phyloP scores from a whole-genome alignment of 805 yeast species.

The Ogataea henricii region DNA sequence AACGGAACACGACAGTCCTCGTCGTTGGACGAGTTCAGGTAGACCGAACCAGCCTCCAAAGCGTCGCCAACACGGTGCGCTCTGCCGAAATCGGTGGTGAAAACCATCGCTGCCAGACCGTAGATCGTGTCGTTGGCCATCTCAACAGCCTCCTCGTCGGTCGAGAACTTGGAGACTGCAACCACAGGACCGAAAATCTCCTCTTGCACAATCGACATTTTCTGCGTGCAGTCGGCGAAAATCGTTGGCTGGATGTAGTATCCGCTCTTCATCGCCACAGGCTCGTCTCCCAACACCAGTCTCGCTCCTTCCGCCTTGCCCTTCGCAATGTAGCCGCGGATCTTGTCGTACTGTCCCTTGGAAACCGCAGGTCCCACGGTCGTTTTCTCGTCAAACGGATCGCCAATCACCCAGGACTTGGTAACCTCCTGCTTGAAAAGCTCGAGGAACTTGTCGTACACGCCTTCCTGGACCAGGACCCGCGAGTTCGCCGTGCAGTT shows the following conservation, averaged over 20 bases:
- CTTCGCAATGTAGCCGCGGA: conserved; percentile 43
- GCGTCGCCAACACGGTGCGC: conserved; percentile 54
- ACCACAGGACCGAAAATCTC: conserved; percentile 92
- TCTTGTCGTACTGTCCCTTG: conserved; percentile 55
- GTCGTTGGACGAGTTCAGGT: conserved; percentile 70
- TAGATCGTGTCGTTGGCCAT: conserved; percentile 73
- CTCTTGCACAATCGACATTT: conserved; percentile 68
- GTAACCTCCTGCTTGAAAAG: conserved; percentile 47
- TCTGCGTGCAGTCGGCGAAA: conserved; percentile 66
- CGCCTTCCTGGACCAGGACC: conserved; percentile 55
- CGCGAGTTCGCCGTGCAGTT: conserved; percentile 70
- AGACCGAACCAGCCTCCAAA: conserved; percentile 66
- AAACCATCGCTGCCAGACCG: conserved; percentile 83
- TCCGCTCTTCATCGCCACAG: conserved; percentile 50
- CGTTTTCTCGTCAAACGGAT: conserved; percentile 47
- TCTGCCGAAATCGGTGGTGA: conserved; percentile 63
- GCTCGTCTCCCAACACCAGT: conserved; percentile 44
- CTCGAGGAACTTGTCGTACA: conserved; percentile 55
- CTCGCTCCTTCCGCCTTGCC: conserved; percentile 55
- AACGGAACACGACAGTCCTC: conserved; percentile 69
- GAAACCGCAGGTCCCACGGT: conserved; percentile 67
- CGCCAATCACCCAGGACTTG: conserved; percentile 55
- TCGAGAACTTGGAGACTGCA: conserved; percentile 60
- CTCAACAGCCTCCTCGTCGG: conserved; percentile 66
- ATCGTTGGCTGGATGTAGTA: conserved; percentile 75